Conservation (phyloP, 1,284 basidiomycete species). For the Cryptococcus sp. region DNA sequence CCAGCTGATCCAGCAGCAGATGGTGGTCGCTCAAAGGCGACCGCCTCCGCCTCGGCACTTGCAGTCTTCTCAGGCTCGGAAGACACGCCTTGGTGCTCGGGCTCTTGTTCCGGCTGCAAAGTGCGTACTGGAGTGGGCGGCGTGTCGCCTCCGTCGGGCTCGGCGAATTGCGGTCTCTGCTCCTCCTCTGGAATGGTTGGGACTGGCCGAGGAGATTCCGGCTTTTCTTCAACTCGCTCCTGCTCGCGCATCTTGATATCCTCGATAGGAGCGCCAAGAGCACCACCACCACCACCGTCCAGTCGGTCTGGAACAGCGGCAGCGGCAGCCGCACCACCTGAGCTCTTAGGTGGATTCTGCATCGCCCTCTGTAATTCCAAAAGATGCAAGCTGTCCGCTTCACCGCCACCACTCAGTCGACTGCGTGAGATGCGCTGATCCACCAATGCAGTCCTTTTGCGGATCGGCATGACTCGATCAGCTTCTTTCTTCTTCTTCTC, state of each 20-base stretch:
- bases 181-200: slow-evolving; percentile 45
- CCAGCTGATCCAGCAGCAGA: not conserved
- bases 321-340: not conserved
- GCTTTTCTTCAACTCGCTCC: not conserved
- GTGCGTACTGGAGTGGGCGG: slow-evolving; percentile 4
- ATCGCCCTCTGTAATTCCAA: slow-evolving; percentile 49
- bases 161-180: slow-evolving; percentile 4
- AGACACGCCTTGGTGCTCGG: not conserved
- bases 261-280: slow-evolving; percentile 13
- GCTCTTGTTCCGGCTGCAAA: not conserved
- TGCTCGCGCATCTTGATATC: not conserved
- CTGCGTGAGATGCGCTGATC: slow-evolving; percentile 76
- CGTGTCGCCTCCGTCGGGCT: slow-evolving; percentile 8
- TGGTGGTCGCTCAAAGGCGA: slow-evolving; percentile 9
- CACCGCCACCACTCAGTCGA: slow-evolving; percentile 55
- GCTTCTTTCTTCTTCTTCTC: slow-evolving; percentile 80
- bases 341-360: slow-evolving; percentile 18
- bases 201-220: slow-evolving; percentile 40
- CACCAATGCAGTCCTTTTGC: slow-evolving; percentile 83
- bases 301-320: slow-evolving; percentile 16
- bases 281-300: slow-evolving; percentile 1
- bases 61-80: too few species aligned
- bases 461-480: slow-evolving; percentile 72
- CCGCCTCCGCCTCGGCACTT: slow-evolving; percentile 18
- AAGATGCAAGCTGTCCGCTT: slow-evolving; percentile 53